Percentiles rank a stretch among this genome's conserved stretches.
phyloP scores from a whole-genome alignment of 768 basidiomycete species.

The Trametes maxima region DNA sequence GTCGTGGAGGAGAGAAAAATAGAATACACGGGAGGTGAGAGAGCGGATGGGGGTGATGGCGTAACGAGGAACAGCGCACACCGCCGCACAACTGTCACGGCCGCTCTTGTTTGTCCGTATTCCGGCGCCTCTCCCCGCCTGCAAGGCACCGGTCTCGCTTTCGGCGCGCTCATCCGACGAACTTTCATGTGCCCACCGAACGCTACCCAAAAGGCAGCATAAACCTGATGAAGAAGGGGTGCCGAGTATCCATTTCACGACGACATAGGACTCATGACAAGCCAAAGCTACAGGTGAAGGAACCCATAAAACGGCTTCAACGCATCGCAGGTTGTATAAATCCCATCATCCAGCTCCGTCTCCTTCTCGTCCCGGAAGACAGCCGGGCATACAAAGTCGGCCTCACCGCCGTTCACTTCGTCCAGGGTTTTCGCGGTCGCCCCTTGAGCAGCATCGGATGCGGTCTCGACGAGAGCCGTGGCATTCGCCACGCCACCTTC shows the following conservation, averaged over 20 bases:
- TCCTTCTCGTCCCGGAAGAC: conserved; percentile 35
- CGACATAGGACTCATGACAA: neutral
- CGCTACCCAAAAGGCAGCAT: too few species aligned
- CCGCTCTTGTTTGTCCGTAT: conserved; percentile 21
- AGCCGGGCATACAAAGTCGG: conserved; percentile 42
- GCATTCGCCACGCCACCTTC: neutral
- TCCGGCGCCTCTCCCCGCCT: conserved; percentile 19
- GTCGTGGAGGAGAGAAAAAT: conserved; percentile 13
- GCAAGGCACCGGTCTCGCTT: neutral
- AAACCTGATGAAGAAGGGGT: too few species aligned
- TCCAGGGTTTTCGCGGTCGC: neutral
- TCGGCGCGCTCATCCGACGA: neutral
- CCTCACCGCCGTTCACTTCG: neutral
- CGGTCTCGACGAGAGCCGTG: neutral
- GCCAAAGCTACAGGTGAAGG: neutral
- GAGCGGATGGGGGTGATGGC: conserved; percentile 23
- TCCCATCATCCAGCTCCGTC: conserved; percentile 44
- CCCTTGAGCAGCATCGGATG: neutral
- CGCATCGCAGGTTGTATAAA: conserved; percentile 49
- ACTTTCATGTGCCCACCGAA: neutral
- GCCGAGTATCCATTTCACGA: too few species aligned
- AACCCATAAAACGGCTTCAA: conserved; percentile 42
- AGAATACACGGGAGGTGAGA: conserved; percentile 25
- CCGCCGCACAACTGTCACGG: conserved; percentile 13
- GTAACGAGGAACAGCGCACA: conserved; percentile 28